Base-by-base conservation (phyloP, 106 monocot genomes). In the Dactylorhiza incarnata region DNA sequence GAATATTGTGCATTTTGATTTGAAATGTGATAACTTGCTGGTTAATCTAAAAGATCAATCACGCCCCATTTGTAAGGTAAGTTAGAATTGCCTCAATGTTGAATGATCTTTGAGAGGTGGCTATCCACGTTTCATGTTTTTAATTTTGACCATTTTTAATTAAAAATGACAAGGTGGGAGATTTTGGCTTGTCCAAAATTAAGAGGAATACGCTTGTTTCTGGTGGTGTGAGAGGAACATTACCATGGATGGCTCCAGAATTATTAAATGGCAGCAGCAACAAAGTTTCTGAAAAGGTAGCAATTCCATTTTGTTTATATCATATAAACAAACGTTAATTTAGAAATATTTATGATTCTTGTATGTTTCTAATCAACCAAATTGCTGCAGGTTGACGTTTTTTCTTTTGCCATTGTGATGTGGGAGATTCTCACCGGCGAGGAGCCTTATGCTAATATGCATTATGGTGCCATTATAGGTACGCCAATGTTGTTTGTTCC, bases 371-470 rank as follows among this genome's bases (percentile, higher is more conserved):
- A 37, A 9, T 37, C 1, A 7, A 17, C 8, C 69, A 69, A 59
- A 22, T 48, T 59, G 11, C 22, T 75, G 76, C 87, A 97, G 96
- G 88, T 97, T 84, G 96, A 97, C 80, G 87, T 97, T 46, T 97
- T 93, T 75, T 93, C 96, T 26, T 97, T 93, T 75, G 93, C 93
- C 76, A 89, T 97, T 81, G 91, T 93, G n/a, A 86, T 97, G 96
- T 97, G 96, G 96, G 96, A 97, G 80, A 97, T 97, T 86, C 91
- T 93, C 50, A 97, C 96, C 1, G 90, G 93, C 14, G 93, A 93
- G 26, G 96, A 93, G 43, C 96, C 96, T 22, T 97, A 97, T 75
- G 93, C 84, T 50, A 87, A 86, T 74, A 93, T 97, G 96, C 96
- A 97, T 72, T 93, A 91, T 81, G 96, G 90, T 72, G 93, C 85